Conservation (phyloP, 805 yeast species). For the Kodamaea neixiangensis region DNA sequence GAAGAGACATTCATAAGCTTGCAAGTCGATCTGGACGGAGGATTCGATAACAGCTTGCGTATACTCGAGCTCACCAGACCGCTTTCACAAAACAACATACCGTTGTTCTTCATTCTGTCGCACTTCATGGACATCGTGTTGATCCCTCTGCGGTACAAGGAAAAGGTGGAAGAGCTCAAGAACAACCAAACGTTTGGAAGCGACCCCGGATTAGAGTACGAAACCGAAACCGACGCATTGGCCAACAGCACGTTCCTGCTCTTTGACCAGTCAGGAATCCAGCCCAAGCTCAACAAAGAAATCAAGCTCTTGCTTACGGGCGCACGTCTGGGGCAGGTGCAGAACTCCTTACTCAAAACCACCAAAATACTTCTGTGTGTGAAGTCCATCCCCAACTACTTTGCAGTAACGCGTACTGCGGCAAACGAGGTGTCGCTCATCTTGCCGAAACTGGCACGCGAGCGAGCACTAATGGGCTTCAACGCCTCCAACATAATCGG, state of each 20-base stretch:
- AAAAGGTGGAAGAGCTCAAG: constrained; percentile 43
- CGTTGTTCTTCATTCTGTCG: constrained; percentile 61
- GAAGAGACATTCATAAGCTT: constrained; percentile 50
- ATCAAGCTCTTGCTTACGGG: constrained; percentile 55
- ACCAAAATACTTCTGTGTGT: constrained; percentile 37
- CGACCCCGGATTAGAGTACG: constrained; percentile 2
- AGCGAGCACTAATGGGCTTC: constrained; percentile 41
- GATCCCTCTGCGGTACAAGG: constrained; percentile 49
- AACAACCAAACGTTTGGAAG: constrained; percentile 19
- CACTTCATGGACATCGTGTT: constrained; percentile 66
- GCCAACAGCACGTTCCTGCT: constrained; percentile 38
- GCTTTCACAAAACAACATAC: constrained; percentile 54
- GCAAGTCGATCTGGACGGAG: constrained; percentile 63
- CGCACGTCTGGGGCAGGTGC: constrained; percentile 52
- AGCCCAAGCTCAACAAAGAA: constrained; percentile 44
- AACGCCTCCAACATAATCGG: constrained; percentile 50
- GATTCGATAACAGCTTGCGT: constrained; percentile 49
- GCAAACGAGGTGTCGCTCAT: constrained; percentile 51
- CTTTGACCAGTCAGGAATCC: constrained; percentile 39
- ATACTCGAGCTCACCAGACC: constrained; percentile 61
- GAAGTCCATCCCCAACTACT: constrained; percentile 41
- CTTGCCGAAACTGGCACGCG: constrained; percentile 43
- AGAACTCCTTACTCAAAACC: constrained; percentile 43
- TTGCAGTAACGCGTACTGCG: constrained; percentile 55
- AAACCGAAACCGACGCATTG: constrained; percentile 14